These are phyloP conservation scores for Neurospora sp. DNA, from an alignment of 495 filamentous ascomycete species.

Conservation along the genomic window DNA sequence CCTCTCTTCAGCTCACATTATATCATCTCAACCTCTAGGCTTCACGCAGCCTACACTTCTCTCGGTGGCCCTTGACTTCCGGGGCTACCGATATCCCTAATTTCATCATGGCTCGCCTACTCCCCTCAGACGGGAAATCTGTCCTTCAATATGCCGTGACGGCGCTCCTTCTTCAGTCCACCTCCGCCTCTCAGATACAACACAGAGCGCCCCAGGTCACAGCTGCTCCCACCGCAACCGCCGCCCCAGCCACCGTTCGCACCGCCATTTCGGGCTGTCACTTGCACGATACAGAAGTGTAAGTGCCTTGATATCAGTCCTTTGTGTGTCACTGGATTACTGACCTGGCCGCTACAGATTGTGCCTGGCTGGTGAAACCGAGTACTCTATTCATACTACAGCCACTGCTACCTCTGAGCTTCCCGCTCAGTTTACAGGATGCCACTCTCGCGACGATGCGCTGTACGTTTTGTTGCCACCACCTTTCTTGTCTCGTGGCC, in stretches of 20 bases:
- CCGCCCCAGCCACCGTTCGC: conserved; percentile 1
- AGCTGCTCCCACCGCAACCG: background rate
- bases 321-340: background rate
- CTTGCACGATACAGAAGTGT: conserved; percentile 4
- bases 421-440: conserved; percentile 5
- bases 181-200: conserved; percentile 2
- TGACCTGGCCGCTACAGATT: conserved; percentile 3
- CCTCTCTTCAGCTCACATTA: background rate
- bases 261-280: conserved; percentile 14
- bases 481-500: background rate
- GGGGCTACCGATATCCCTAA: background rate
- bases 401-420: conserved; percentile 8
- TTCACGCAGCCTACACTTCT: background rate
- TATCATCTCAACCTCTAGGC: background rate
- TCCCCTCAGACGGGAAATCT: conserved; percentile 1
- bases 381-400: conserved; percentile 6
- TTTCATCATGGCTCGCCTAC: conserved; percentile 7
- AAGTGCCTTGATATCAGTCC: background rate
- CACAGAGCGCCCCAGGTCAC: conserved; percentile 8
- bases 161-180: background rate
- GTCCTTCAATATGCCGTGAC: conserved; percentile 11
- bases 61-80: background rate
- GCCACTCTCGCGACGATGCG: conserved; percentile 6
- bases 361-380: conserved; percentile 8
- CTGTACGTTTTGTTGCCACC: conserved; percentile 1